Evolutionary conservation across 495 filamentous ascomycete genomes (phyloP), one percentile per base, ranked within the genome.

Genomic region (Xylona heveae): DNA sequence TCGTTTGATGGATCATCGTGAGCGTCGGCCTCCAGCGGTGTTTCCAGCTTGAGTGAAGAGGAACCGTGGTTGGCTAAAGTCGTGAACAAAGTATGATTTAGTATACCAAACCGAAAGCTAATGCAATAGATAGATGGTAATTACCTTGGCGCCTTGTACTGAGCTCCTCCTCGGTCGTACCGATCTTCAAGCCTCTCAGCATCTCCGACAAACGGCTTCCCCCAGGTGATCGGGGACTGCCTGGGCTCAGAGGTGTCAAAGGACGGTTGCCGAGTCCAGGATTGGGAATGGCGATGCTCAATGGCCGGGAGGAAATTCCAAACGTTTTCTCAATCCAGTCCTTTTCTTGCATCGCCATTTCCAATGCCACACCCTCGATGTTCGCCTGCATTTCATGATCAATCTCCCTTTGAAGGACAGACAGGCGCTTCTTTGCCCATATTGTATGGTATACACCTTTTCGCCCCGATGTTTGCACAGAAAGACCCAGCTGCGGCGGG

Each of bases 241-340:
- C 13, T 9, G 54, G 54, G 30, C 45, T 53, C 28, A 45, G 34
- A 36, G 53, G 62, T 25, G 49, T 51, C 39, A 46, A 40, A 24
- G 52, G 57, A 23, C 49, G 45, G 18, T 34, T 37, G 32, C 41
- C 34, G 22, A 46, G 45, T 19, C 47, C 46, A 3, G 49, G 33
- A 3, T 46, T 42, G 49, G 41, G 13, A 42, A 36, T 41, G 33
- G 5, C 22, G 27, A 33, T 28, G 34, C 32, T 34, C 10, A n/a
- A 21, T 2, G 54, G 44, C 24, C 44, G 49, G 10, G 50, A 38
- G 6, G 34, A 46, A 1, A 83, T 57, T 0, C 78, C 77, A 47
- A 83, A 88, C 39, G 81, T 75, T 19, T 65, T 51, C 46, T 80
- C 68, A 24, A 90, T 76, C 78, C 78, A 84, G 35, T 73, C 66